Evolutionary conservation across 2,329 filamentous ascomycete genomes (phyloP).

Genomic region (Pseudodiploospora longispora): DNA sequence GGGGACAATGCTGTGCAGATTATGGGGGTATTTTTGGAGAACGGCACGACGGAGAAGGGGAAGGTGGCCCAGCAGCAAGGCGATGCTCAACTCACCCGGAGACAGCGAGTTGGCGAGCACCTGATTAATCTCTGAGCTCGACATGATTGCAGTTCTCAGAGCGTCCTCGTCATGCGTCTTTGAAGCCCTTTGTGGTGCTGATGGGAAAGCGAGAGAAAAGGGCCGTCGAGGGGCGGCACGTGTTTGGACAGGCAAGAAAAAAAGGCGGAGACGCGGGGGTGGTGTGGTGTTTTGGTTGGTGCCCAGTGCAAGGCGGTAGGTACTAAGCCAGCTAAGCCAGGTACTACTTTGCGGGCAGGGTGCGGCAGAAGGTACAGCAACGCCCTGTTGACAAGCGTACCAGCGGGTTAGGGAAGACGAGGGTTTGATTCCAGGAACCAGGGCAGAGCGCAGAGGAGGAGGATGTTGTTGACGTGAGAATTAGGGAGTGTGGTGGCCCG

Average conservation of each 20-base stretch:
- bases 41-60: slow-evolving; percentile 6
- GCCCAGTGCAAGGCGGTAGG: slow-evolving; percentile 6
- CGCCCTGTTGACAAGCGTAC: neutral
- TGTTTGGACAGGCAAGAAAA: slow-evolving; percentile 16
- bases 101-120: slow-evolving; percentile 97
- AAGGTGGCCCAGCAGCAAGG: slow-evolving; percentile 8
- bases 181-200: slow-evolving; percentile 14
- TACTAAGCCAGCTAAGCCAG: too few species aligned
- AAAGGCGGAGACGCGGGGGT: slow-evolving; percentile 18
- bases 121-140: slow-evolving; percentile 88
- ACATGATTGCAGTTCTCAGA: slow-evolving; percentile 44
- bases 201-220: slow-evolving; percentile 4
- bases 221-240: slow-evolving; percentile 19
- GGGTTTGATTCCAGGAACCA: neutral
- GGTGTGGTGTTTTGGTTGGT: slow-evolving; percentile 1
- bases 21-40: neutral
- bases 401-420: too few species aligned
- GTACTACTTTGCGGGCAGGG: too few species aligned
- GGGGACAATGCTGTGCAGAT: slow-evolving; percentile 3
- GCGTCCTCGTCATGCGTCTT: slow-evolving; percentile 30
- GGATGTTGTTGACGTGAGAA: neutral
- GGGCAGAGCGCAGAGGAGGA: slow-evolving; percentile 11
- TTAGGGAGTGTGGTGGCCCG: neutral
- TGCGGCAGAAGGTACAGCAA: too few species aligned
- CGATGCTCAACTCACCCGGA: slow-evolving; percentile 58